Base-by-base conservation (phyloP, 192 early-diverging fungal genomes). In the Umbelopsis isabellina region DNA sequence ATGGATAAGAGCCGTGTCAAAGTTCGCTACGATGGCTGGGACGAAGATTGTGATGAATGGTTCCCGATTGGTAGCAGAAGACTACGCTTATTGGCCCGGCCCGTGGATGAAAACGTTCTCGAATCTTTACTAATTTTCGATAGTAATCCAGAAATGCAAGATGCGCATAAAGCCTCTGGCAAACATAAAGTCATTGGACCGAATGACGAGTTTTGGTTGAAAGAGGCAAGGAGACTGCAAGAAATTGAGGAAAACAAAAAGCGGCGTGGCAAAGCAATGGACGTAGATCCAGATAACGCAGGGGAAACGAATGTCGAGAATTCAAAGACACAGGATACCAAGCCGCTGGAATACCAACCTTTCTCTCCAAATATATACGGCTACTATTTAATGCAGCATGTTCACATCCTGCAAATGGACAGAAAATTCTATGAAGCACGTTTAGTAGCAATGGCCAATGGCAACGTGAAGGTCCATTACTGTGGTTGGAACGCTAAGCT, bases 1-100 rank as follows among this genome's bases (percentile, higher is more conserved):
- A 68, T 83, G 72, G 48, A 78, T n/a, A 68, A 75, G 10, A 79
- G 80, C 0, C 77, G 76, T 61, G 80, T 87, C 22, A 68, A 71
- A 30, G 74, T 87, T n/a, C 83, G 79, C 27, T 85, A 79, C 58
- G 86, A 87, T 74, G 83, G 79, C 2, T 85, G 86, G 83, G 74
- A 70, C 23, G 69, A 79, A 8, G 58, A 75, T n/a, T 85, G 76
- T 70, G 86, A 87, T 49, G 86, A 87, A 70, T 87, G 86, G 86
- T 65, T 87, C 20, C 73, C 79, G 7, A 78, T 81, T 3, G 83
- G 80, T 20, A 87, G 86, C 69, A 52, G 75, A 46, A 58, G 83
- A 35, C 66, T 87, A 44, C 75, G 72, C 45, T 15, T 78, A 13
- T 8, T 78, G 22, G 55, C 74, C 3, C 55, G 69, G 49, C 66